These are phyloP conservation scores for Fusarium mundagurra DNA, from an alignment of 2,329 filamentous ascomycete species.

Conservation along the genomic window DNA sequence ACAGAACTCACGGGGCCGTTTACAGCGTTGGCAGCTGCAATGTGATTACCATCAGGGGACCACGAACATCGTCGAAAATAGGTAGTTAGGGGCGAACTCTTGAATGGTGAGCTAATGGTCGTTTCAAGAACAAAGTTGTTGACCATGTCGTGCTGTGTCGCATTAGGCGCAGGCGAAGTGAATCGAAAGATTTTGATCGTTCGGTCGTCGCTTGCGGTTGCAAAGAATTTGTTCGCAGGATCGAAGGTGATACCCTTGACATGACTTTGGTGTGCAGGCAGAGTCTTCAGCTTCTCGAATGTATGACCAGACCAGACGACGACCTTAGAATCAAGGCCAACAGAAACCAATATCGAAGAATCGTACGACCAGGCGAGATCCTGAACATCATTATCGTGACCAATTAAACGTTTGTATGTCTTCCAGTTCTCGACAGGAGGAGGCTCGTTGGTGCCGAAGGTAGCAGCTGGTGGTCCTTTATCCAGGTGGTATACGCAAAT, in stretches of 20 bases:
- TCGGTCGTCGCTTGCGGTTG: slow-evolving; percentile 95
- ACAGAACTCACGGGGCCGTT: slow-evolving; percentile 98
- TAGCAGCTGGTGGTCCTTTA: slow-evolving; percentile 78
- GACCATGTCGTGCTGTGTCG: slow-evolving; percentile 92
- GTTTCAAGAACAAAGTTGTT: slow-evolving; percentile 96
- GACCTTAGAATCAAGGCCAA: slow-evolving; percentile 96
- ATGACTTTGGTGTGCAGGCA: slow-evolving; percentile 93
- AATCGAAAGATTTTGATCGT: slow-evolving; percentile 98
- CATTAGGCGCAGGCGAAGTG: slow-evolving; percentile 88
- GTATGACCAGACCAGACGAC: slow-evolving; percentile 98
- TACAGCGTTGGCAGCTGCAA: slow-evolving; percentile 94
- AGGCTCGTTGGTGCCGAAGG: slow-evolving; percentile 90
- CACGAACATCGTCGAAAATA: slow-evolving; percentile 97
- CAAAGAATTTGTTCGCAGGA: slow-evolving; percentile 98
- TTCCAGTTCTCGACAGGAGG: slow-evolving; percentile 98
- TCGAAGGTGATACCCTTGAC: slow-evolving; percentile 99
- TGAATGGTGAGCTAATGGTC: slow-evolving; percentile 89
- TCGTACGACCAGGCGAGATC: slow-evolving; percentile 97
- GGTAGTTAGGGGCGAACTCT: slow-evolving; percentile 91
- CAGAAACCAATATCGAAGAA: slow-evolving; percentile 93
- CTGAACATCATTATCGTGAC: slow-evolving; percentile 98
- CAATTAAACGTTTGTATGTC: slow-evolving; percentile 90
- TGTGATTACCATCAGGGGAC: slow-evolving; percentile 97
- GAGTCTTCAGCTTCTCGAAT: slow-evolving; percentile 95
- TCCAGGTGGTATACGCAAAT: slow-evolving; percentile 97